These are phyloP conservation scores for Draba incana DNA, from an alignment of 345 rosid genomes.

Conservation along the genomic window DNA sequence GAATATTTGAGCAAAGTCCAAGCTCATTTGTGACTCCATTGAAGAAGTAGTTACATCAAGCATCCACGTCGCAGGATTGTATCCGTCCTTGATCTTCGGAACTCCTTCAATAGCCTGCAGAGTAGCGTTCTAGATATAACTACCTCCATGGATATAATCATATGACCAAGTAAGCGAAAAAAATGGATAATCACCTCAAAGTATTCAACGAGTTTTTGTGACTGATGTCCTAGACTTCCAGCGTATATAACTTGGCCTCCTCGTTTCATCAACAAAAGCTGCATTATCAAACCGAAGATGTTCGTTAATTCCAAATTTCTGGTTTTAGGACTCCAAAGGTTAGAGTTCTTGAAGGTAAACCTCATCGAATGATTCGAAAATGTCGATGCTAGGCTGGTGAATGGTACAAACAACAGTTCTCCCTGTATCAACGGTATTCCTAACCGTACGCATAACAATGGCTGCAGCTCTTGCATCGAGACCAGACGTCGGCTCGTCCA, in stretches of 20 bases:
- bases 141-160: constrained; percentile 13
- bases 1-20: constrained; percentile 75
- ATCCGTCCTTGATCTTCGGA: constrained; percentile 65
- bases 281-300: constrained; percentile 34
- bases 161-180: not conserved
- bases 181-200: constrained; percentile 61
- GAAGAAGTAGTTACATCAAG: constrained; percentile 70
- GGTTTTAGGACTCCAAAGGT: not conserved
- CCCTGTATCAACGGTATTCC: constrained; percentile 95
- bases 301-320: not conserved
- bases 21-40: constrained; percentile 64
- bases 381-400: constrained; percentile 96
- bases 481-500: constrained; percentile 97
- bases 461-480: constrained; percentile 98
- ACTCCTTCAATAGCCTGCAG: constrained; percentile 76
- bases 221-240: constrained; percentile 74
- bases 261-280: constrained; percentile 88
- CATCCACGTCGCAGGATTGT: constrained; percentile 98
- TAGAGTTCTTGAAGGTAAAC: constrained; percentile 36
- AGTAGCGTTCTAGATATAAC: constrained; percentile 2
- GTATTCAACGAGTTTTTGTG: constrained; percentile 80
- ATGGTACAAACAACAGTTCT: constrained; percentile 96
- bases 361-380: constrained; percentile 93
- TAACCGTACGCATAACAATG: constrained; percentile 91
- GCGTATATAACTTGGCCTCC: constrained; percentile 93